A percentile compares a stretch with the other conserved stretches of the same genome.
Conservation (phyloP, 768 basidiomycete species). For the Panaeolus papilionaceus region DNA sequence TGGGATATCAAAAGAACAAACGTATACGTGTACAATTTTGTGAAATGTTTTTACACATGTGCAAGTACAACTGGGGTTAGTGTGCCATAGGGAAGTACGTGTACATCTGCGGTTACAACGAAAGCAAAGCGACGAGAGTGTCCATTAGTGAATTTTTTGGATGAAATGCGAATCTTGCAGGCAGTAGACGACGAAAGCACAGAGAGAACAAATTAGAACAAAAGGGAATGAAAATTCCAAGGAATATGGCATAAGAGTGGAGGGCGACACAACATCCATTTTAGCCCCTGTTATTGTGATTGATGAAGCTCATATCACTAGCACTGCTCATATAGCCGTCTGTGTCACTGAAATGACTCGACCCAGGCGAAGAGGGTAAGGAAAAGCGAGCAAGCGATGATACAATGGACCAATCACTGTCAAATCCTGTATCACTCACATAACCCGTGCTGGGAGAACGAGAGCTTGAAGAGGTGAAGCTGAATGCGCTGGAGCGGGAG, state of each 20-base stretch:
- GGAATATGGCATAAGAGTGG: too few relatives aligned
- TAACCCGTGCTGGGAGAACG: neutral
- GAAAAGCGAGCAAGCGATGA: slow-evolving; percentile 7
- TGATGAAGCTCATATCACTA: neutral
- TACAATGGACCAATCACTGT: slow-evolving; percentile 20
- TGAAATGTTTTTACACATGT: too few relatives aligned
- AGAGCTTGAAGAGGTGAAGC: neutral
- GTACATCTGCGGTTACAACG: too few relatives aligned
- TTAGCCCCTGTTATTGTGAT: neutral
- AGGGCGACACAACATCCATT: neutral
- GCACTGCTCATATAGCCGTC: slow-evolving; percentile 8
- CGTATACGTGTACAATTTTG: neutral
- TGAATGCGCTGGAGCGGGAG: neutral
- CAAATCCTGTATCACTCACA: slow-evolving; percentile 21
- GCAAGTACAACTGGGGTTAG: too few relatives aligned
- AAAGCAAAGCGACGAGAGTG: too few relatives aligned
- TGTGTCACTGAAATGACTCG: neutral
- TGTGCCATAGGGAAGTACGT: too few relatives aligned
- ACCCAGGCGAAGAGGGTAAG: neutral
- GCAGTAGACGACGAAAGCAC: too few relatives aligned
- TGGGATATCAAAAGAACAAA: neutral
- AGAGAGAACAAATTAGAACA: too few relatives aligned
- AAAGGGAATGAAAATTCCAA: too few relatives aligned
- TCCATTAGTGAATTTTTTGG: too few relatives aligned
- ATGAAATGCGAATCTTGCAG: too few relatives aligned